Base-by-base conservation (phyloP, 139 green algal species). In the Axilococcus clingmanii region DNA sequence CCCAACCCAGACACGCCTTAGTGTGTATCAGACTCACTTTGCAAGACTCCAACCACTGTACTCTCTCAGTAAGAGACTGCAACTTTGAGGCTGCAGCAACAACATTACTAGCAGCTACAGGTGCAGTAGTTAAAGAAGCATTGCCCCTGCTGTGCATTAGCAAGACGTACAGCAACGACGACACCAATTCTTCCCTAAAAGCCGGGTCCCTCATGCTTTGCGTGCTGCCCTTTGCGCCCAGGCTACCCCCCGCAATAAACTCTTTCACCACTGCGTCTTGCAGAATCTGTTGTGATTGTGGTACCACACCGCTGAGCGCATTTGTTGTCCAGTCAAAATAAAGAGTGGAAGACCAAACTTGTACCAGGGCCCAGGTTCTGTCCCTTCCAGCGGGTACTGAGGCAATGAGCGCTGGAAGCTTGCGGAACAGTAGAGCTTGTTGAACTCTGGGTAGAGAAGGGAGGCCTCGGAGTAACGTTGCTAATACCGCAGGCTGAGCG, bases 1-100 rank as follows among this genome's bases (percentile, higher is more conserved):
- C 80, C 80, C 82, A 90, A 8, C 54, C 59, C 36, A 88, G 48
- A 50, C 82, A 90, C 0, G 63, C 61, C 42, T 80, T 75, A 44
- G 60, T 72, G 36, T 61, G 59, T 58, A 71, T 49, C 22, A 88
- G 70, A 14, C 75, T 68, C 4, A 74, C 61, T 19, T 74, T 71
- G 16, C 65, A 53, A 11, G 57, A 56, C 27, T 57, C 70, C 30
- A 84, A 47, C 78, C 80, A 88, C 34, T 76, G 66, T 0, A 45
- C 49, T 0, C 15, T 20, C 25, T 38, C 40, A 52, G 40, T n/a
- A 47, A 49, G 4, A 33, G 43, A 40, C 24, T 68, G 48, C 29
- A 57, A 35, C 37, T 43, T 42, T 1, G 30, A 28, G 2, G 48
- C 61, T 3, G 33, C 27, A 27, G 61, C 52, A 22, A 45, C 23